Evolutionary conservation across 2,329 filamentous ascomycete genomes (phyloP), one percentile per base, ranked within the genome.

Genomic region (Epichloe gansuensis): DNA sequence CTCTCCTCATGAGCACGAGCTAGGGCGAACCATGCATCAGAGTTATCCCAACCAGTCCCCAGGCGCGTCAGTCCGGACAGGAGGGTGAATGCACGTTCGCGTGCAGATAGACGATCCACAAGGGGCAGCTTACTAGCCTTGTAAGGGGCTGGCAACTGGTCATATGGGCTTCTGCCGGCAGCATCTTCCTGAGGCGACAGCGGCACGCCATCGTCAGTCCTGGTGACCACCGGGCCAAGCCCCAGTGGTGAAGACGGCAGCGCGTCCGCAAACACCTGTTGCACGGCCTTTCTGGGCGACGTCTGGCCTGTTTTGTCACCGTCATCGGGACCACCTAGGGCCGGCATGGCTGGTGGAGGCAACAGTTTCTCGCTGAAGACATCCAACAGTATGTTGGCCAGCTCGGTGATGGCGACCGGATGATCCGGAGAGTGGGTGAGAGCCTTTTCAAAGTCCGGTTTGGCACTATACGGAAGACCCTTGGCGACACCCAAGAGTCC

Each of bases 11-110:
- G 88, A 9, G 88, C 90, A 57, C 89, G 77, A 0, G 90, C 88
- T 37, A 98, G 77, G 4, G 86, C 81, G 63, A 89, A 91, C 93
- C 93, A 98, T 5, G 91, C 93, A 65, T 97, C 93, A 0, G 88
- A 83, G 65, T 85, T 81, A 67, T 96, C 91, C 93, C 93, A 98
- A 0, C 89, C 88, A 12, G 75, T 77, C 8, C 91, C 91, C 8
- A 91, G 78, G 65, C 90, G 94, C 2, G 91, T 97, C 51, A 97
- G 72, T 0, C 82, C 81, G 0, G 86, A 86, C 3, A 98, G 74
- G 15, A 98, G 76, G 12, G 84, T 86, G 63, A 90, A 93, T 0
- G 93, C 93, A 49, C 93, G 80, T 64, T 97, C 93, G 21, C 91
- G 82, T 15, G 91, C 88, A 3, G 91, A 88, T n/a, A 97, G 80